Evolutionary conservation across 192 early-diverging fungal species (phyloP), one percentile per base, ranked within the genome.

Genomic region (Spinellus fusiger): DNA sequence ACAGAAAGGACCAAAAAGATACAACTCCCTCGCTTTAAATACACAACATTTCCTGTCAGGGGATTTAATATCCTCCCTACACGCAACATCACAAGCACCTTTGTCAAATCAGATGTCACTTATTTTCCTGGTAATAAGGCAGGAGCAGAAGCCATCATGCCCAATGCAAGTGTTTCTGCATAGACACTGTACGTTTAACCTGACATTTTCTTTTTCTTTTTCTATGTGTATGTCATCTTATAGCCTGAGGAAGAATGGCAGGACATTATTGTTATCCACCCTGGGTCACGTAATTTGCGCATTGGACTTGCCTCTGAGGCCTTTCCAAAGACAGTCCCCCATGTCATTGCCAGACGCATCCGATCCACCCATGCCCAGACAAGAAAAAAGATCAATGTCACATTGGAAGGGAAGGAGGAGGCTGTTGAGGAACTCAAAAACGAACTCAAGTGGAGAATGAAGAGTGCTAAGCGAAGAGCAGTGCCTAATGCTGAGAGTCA

Each of bases 251-350:
- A 59, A 27, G 80, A 82, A 68, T 76, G 76, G 52, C 66, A 69
- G 10, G 87, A 92, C 64, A 82, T 89, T 16, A 80, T 95, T 57
- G 85, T 95, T 15, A 90, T 95, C 54, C 89, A 95, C 40, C 84
- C 93, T 3, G 93, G 93, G 38, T 95, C 93, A 50, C 75, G 86
- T 49, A 83, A 84, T 68, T 73, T 95, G 47, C 77, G 89, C 35
- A 83, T 95, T n/a, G 92, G 92, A 26, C 69, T 84, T 13, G 89
- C 92, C 5, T 89, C 88, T 13, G 91, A 95, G 49, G 84, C 91
- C 0, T 84, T 89, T 37, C 92, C 93, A 1, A 69, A 73, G 15
- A 82, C 85, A 9, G 74, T 91, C 0, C 91, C 92, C 22, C 89
- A 95, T 56, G 82, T 90, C 1, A 87, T 93, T 54, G 90, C 91